Evolutionary conservation across 176 grass and related monocot genomes (phyloP), one percentile per base, ranked within the genome.

Genomic region (Carex parvula): DNA sequence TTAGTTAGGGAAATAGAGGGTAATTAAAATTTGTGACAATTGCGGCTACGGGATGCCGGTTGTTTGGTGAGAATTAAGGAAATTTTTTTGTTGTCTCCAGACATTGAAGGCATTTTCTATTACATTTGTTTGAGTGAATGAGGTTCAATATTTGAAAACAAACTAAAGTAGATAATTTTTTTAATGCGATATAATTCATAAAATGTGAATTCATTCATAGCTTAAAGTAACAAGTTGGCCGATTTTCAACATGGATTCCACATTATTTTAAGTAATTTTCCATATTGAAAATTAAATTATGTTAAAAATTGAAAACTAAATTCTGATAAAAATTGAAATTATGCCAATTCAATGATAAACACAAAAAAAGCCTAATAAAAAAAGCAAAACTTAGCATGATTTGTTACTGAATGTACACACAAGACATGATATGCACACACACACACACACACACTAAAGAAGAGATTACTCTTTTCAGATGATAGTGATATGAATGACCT

Each of bases 31-130:
- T 81, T 81, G 41, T 20, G 9, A 60, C 17, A 24, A 20, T 20
- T 53, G 60, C 57, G 30, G 48, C 18, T 30, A 21, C 50, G 22
- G 12, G 9, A 57, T 30, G 24, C 22, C 5, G 17, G 79, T 62
- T 81, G 58, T 81, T 42, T 81, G 60, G 39, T 48, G 79, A 64
- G 79, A 64, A 39, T 46, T 81, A 48, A 24, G 20, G 32, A n/a
- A 62, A 16, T 77, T 77, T 77, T 77, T 77, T 77, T 77, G 50
- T 77, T 32, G 50, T 52, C 70, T 74, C 70, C 46, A 29, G 20
- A 74, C 11, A 26, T 52, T 6, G 20, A 74, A 74, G 20, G 46
- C 70, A 74, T 26, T 53, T 41, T 52, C 20, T 29, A 14, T 74
- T 74, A 24, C 21, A 2, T 75, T 52, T 75, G 10, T 75, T 50